Base-by-base conservation (phyloP, 495 filamentous ascomycete species). In the Penicillium soppii region DNA sequence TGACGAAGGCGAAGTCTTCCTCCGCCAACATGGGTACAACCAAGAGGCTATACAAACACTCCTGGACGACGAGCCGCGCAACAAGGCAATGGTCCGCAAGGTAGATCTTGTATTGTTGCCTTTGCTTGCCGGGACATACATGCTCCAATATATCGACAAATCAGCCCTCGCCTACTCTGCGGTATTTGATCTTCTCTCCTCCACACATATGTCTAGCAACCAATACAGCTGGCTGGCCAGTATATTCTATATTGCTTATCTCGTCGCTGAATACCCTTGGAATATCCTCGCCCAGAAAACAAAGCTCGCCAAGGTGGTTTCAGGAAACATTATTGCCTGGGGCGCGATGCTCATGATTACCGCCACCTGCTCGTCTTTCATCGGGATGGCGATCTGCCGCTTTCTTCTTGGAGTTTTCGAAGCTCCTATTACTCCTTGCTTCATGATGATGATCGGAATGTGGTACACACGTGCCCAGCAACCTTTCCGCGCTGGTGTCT, bases 231-330 rank as follows among this genome's bases (percentile, higher is more conserved):
- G 78, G 78, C 59, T 80, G 6, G 69, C 73, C 5, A 74, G 70
- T 47, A 72, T 78, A 43, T 84, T 84, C 59, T 85, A 85, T 59
- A 82, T 85, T 30, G 82, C 65, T 20, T 62, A 58, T 49, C 60
- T 75, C 1, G 29, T 70, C 9, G 67, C 70, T 7, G 70, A 75
- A 39, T 75, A 62, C 32, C 59, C 59, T 1, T 62, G 59, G 59
- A 59, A 56, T 37, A 53, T 62, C 13, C 46, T 62, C 10, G 59
- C 59, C 7, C 59, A 62, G 17, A 62, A 50, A 16, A 62, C 59
- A 0, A 52, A 35, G 21, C 37, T 62, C 9, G 59, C 44, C 0
- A 58, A 51, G 38, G 59, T 62, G 6, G 53, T 62, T 1, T 62
- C 59, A 1, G 48, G 49, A 0, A 62, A 62, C 38, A 33, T 63